Conservation (phyloP, 2,329 filamentous ascomycete species). For the Arthrobotrys megalospora region DNA sequence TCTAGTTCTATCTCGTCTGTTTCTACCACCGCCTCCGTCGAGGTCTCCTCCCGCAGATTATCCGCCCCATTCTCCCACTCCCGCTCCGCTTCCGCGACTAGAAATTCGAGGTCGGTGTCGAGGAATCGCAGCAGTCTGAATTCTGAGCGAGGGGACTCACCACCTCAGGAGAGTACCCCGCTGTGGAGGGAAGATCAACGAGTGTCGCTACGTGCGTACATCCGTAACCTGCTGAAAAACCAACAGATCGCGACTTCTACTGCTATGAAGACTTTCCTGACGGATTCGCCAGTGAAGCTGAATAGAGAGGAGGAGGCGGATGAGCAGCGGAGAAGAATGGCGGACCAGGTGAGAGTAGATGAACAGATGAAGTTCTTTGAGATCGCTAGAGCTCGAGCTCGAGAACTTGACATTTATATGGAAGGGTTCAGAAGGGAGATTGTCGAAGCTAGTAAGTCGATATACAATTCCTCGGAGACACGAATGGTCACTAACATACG, state of each 20-base stretch:
- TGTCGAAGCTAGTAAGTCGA: conserved; percentile 77
- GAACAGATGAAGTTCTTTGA: conserved; percentile 97
- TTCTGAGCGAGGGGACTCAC: conserved; percentile 53
- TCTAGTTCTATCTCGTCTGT: conserved; percentile 74
- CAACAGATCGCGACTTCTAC: conserved; percentile 85
- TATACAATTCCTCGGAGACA: not conserved
- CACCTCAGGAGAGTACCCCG: conserved; percentile 65
- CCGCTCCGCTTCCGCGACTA: conserved; percentile 31
- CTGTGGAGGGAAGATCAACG: conserved; percentile 91
- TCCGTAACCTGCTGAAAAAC: conserved; percentile 88
- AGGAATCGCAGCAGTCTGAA: conserved; percentile 57
- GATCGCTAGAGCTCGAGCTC: conserved; percentile 88
- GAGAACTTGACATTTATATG: conserved; percentile 97
- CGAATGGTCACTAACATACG: not conserved
- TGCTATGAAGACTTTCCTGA: conserved; percentile 87
- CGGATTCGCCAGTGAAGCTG: conserved; percentile 78
- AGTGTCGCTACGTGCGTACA: conserved; percentile 89
- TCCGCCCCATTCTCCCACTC: conserved; percentile 67
- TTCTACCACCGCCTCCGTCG: conserved; percentile 80
- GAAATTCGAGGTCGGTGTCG: conserved; percentile 63
- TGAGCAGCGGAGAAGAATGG: conserved; percentile 81
- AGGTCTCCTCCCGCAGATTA: conserved; percentile 41
- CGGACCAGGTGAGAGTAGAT: conserved; percentile 89
- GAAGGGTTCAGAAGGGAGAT: conserved; percentile 81
- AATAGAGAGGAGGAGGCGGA: conserved; percentile 88